A percentile compares a stretch with the other conserved stretches of the same genome.
These are phyloP conservation scores for Geosmithia flava DNA, from an alignment of 2,329 filamentous ascomycete genomes.

Conservation along the genomic window DNA sequence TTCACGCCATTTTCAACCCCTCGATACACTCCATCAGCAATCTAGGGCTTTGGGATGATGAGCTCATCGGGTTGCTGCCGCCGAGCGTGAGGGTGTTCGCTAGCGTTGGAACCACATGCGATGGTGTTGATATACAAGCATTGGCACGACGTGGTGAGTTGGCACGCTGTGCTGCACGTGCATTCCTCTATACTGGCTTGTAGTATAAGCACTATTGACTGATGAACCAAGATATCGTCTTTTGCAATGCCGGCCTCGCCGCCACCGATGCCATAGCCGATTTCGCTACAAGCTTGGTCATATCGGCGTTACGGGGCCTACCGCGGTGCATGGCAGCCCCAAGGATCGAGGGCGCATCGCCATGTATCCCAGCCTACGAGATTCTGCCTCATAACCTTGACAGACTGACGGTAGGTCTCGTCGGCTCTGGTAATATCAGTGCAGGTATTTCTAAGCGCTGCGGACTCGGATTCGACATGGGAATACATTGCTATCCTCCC, in stretches of 20 bases:
- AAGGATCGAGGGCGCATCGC: constrained; percentile 15
- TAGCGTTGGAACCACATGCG: constrained; percentile 52
- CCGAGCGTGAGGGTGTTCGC: constrained; percentile 46
- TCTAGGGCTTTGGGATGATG: constrained; percentile 52
- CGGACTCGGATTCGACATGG: constrained; percentile 49
- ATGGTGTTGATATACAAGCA: constrained; percentile 51
- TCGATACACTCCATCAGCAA: constrained; percentile 53
- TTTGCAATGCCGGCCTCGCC: constrained; percentile 61
- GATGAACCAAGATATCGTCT: constrained; percentile 15
- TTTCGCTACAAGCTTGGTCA: constrained; percentile 57
- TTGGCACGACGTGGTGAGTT: constrained; percentile 53
- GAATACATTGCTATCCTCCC: constrained; percentile 46
- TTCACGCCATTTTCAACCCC: constrained; percentile 43
- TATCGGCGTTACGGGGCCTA: constrained; percentile 56
- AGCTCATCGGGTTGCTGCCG: constrained; percentile 45
- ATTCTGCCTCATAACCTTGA: constrained; percentile 50
- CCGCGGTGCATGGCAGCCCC: constrained; percentile 51
- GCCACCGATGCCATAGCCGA: constrained; percentile 64
- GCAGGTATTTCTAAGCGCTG: constrained; percentile 46
- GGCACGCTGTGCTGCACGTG: neutral
- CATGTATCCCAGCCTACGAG: constrained; percentile 46
- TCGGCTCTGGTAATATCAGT: constrained; percentile 58
- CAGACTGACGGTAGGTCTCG: constrained; percentile 47
- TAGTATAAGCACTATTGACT: neutral
- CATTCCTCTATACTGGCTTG: neutral